These are phyloP conservation scores for Phalaenopsis equestris DNA, from an alignment of 106 monocot genomes.

Conservation along the genomic window DNA sequence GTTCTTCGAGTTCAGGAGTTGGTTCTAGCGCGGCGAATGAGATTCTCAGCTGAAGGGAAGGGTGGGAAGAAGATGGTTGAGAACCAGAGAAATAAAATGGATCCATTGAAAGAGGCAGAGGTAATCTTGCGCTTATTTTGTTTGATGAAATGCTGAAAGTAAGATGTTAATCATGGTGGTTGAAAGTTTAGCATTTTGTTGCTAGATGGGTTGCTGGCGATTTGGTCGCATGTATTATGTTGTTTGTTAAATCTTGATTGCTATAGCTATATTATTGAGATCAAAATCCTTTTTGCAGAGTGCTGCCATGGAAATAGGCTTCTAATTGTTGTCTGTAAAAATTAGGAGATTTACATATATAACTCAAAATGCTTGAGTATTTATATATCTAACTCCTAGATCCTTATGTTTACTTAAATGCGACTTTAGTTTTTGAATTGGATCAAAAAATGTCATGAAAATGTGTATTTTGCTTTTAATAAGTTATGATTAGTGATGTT, in stretches of 20 bases:
- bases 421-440: too few species aligned
- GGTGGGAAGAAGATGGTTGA: conserved; percentile 24
- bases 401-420: too few species aligned
- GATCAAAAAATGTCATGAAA: too few species aligned
- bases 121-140: conserved; percentile 8
- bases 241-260: neutral
- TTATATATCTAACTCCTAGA: too few species aligned
- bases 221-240: neutral
- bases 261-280: too few species aligned
- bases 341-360: too few species aligned
- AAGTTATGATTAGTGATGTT: too few species aligned
- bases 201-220: neutral
- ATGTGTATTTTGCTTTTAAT: too few species aligned
- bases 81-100: conserved; percentile 1
- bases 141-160: neutral
- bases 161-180: neutral
- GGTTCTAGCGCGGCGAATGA: conserved; percentile 21
- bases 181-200: neutral
- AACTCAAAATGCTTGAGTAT: too few species aligned
- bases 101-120: conserved; percentile 39
- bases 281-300: too few species aligned
- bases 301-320: too few species aligned
- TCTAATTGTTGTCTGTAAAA: too few species aligned
- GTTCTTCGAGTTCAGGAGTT: conserved; percentile 49
- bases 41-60: conserved; percentile 23